Evolutionary conservation across 2,329 filamentous ascomycete species (phyloP).

Genomic region (Ophiocordyceps sinensis): DNA sequence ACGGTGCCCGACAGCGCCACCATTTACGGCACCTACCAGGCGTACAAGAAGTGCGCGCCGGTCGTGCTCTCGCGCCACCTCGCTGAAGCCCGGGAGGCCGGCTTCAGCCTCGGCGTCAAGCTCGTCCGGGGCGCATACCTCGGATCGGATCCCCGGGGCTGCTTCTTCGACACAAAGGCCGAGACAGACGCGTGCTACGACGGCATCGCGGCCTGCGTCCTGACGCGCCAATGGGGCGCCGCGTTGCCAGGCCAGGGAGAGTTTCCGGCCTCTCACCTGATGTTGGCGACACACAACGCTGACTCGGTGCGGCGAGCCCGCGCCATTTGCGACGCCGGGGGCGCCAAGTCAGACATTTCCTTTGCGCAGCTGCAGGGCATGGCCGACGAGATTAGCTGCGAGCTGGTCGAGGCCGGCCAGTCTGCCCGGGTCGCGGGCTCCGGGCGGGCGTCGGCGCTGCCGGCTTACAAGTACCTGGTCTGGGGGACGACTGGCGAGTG

Average conservation of each 20-base stretch:
- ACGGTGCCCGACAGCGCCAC: slow-evolving; percentile 46
- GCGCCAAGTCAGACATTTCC: slow-evolving; percentile 22
- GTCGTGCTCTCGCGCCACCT: slow-evolving; percentile 45
- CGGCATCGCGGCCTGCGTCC: slow-evolving; percentile 49
- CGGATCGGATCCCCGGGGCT: slow-evolving; percentile 50
- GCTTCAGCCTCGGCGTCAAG: slow-evolving; percentile 58
- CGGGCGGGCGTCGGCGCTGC: slow-evolving; percentile 22
- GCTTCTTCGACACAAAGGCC: slow-evolving; percentile 59
- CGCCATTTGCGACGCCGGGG: slow-evolving; percentile 30
- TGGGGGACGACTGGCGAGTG: slow-evolving; percentile 67
- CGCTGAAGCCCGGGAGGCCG: slow-evolving; percentile 37
- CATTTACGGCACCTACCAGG: slow-evolving; percentile 70
- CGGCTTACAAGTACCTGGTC: slow-evolving; percentile 57
- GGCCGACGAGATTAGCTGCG: slow-evolving; percentile 80
- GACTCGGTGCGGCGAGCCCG: slow-evolving; percentile 49
- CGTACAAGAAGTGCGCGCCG: slow-evolving; percentile 54
- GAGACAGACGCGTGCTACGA: slow-evolving; percentile 64
- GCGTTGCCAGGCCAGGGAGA: slow-evolving; percentile 19
- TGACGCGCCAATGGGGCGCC: slow-evolving; percentile 36
- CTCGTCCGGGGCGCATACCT: slow-evolving; percentile 65
- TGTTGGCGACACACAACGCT: slow-evolving; percentile 75
- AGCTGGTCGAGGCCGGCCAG: slow-evolving; percentile 29
- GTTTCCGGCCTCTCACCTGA: slow-evolving; percentile 47
- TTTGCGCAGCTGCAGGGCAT: slow-evolving; percentile 76
- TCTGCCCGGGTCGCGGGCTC: slow-evolving; percentile 11